A percentile compares a stretch with the other conserved stretches of the same genome.
Evolutionary conservation across 2,329 filamentous ascomycete species (phyloP).

Genomic region (Phialocephala sp.): DNA sequence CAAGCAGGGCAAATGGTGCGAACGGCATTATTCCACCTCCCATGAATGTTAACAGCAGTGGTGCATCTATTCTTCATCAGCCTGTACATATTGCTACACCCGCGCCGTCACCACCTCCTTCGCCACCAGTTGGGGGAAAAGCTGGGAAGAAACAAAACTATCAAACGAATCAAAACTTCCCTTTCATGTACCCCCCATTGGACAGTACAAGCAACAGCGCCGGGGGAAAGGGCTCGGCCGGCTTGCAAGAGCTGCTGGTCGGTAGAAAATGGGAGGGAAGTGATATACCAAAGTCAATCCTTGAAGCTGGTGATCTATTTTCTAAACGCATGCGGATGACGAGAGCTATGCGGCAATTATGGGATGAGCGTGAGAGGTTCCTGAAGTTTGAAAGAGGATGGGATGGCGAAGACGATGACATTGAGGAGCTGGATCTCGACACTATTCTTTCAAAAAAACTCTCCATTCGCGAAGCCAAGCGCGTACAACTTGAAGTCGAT

Average conservation of each 20-base stretch:
- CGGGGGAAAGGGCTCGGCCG: constrained; percentile 85
- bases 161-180: constrained; percentile 98
- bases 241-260: constrained; percentile 78
- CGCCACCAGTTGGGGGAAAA: constrained; percentile 84
- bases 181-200: constrained; percentile 93
- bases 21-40: constrained; percentile 67
- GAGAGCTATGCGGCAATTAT: constrained; percentile 87
- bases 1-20: constrained; percentile 62
- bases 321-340: constrained; percentile 90
- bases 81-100: constrained; percentile 99
- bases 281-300: constrained; percentile 90
- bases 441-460: constrained; percentile 49
- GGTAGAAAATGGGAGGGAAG: constrained; percentile 91
- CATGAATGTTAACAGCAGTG: constrained; percentile 57
- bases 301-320: constrained; percentile 93
- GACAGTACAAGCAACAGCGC: constrained; percentile 88
- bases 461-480: constrained; percentile 50
- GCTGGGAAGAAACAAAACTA: constrained; percentile 99
- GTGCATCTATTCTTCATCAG: constrained; percentile 87
- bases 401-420: constrained; percentile 55
- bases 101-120: constrained; percentile 92
- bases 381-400: constrained; percentile 93
- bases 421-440: constrained; percentile 50
- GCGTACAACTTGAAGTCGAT: constrained; percentile 48
- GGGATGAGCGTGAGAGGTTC: constrained; percentile 91